These are phyloP conservation scores for Pichia sp. DNA, from an alignment of 1,139 yeast genomes.

Conservation along the genomic window DNA sequence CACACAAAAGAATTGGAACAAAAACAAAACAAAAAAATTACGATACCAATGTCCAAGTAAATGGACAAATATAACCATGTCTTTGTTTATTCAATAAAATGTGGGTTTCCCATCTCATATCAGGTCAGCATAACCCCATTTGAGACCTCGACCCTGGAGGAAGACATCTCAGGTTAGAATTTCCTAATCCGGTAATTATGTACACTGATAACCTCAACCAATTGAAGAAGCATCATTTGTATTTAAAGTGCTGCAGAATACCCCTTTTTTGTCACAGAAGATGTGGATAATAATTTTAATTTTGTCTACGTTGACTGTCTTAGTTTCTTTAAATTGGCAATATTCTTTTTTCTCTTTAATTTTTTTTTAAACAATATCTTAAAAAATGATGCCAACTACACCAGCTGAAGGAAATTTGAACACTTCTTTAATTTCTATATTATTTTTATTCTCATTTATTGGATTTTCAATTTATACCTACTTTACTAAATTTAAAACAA, in stretches of 20 bases:
- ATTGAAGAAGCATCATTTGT: no score
- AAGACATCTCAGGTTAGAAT: constrained; percentile 3
- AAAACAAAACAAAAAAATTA: no score
- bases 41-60: no score
- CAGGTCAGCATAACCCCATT: no score
- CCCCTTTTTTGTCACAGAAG: no score
- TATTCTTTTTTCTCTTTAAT: no score
- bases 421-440: not conserved
- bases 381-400: constrained; percentile 1
- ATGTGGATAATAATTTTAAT: not conserved
- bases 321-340: no score
- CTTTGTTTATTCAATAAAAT: no score
- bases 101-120: no score
- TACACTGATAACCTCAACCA: constrained; percentile 6
- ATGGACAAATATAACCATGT: no score
- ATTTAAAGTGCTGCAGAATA: not conserved
- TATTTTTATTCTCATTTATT: not conserved
- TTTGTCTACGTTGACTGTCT: not conserved
- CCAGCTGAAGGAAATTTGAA: not conserved
- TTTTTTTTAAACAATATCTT: no score
- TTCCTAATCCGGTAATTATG: constrained; percentile 12
- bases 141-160: not conserved
- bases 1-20: no score
- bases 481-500: not conserved
- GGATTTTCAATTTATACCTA: not conserved